Evolutionary conservation across 305 asterid species (phyloP).

Genomic region (Stenogyne calaminthoides): DNA sequence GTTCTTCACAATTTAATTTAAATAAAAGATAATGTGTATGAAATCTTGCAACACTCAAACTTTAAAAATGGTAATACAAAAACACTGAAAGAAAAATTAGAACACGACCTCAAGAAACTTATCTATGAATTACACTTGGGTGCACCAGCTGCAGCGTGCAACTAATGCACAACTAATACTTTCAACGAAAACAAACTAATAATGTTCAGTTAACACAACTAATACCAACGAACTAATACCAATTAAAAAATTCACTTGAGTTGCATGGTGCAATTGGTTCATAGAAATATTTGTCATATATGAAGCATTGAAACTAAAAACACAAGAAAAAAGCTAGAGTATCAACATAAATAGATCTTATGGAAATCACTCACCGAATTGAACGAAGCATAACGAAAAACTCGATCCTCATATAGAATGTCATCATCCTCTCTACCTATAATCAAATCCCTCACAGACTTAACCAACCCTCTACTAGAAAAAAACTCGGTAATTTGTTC

Average conservation of each 20-base stretch:
- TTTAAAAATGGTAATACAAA: constrained; percentile 5
- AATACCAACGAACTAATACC: no score
- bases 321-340: not conserved
- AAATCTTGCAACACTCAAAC: not conserved
- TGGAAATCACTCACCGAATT: constrained; percentile 71
- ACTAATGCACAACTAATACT: no score
- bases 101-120: constrained; percentile 3
- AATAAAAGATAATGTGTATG: constrained; percentile 1
- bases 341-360: constrained; percentile 7
- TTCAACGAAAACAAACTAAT: no score
- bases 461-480: constrained; percentile 76
- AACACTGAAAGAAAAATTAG: not conserved
- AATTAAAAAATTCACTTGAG: no score
- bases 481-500: constrained; percentile 54
- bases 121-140: not conserved
- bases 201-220: no score
- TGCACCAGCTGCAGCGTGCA: no score
- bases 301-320: not conserved
- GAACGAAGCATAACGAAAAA: constrained; percentile 82
- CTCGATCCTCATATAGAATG: constrained; percentile 86
- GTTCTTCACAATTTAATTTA: not conserved
- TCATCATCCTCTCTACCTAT: constrained; percentile 88
- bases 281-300: no score
- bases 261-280: no score
- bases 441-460: constrained; percentile 73